Percentiles rank a stretch among this genome's conserved stretches.
Conservation (phyloP, 225 moss, liverwort and hornwort species). For the Asterella californica region DNA sequence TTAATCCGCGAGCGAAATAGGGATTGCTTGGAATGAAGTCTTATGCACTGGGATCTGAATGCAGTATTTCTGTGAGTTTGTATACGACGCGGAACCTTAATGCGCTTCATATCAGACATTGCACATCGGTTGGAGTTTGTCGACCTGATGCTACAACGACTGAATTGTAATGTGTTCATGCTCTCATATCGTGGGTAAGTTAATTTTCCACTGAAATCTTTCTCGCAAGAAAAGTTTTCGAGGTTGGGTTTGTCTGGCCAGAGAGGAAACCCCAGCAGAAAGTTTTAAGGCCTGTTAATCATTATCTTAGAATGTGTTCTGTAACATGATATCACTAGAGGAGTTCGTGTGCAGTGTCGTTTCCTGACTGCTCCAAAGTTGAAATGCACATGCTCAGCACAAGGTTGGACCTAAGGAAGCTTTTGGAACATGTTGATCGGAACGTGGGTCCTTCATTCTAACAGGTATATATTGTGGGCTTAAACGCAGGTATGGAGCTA, state of each 20-base stretch:
- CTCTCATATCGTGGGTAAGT: conserved; percentile 88
- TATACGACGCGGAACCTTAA: conserved; percentile 18
- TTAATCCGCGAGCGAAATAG: too few relatives aligned
- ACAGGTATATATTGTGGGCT: not conserved
- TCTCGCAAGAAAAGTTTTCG: too few relatives aligned
- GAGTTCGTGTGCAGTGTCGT: not conserved
- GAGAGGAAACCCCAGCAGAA: not conserved
- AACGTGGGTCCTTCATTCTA: not conserved
- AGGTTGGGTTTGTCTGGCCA: not conserved
- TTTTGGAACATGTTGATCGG: not conserved
- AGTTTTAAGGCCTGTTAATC: not conserved
- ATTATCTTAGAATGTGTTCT: not conserved
- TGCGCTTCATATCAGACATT: conserved; percentile 53
- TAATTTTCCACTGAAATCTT: too few relatives aligned
- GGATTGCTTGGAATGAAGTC: not conserved
- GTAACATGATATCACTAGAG: not conserved
- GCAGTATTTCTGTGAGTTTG: not conserved
- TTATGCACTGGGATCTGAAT: not conserved
- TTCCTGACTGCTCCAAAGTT: not conserved
- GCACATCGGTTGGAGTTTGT: conserved; percentile 87
- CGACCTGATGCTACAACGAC: conserved; percentile 56
- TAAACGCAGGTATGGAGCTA: conserved; percentile 72
- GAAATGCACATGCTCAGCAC: not conserved
- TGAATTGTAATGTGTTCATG: conserved; percentile 89
- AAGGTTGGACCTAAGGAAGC: not conserved